Conservation (phyloP, 768 basidiomycete species). For the Pleurotus giganteus region DNA sequence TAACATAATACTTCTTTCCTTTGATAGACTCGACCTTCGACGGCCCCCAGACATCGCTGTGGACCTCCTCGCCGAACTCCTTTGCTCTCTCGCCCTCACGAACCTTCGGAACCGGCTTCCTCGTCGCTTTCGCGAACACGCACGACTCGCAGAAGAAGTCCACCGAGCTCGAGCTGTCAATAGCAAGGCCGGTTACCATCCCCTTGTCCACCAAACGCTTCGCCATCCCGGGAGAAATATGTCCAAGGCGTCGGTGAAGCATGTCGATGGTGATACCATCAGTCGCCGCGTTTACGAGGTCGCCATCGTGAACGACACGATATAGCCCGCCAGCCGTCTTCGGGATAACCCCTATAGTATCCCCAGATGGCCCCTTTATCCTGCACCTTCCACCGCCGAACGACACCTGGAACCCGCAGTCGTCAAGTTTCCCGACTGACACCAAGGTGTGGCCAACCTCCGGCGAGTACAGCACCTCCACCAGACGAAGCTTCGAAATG, state of each 20-base stretch:
- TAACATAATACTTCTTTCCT: constrained; percentile 30
- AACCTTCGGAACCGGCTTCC: constrained; percentile 30
- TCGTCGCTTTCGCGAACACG: constrained; percentile 37
- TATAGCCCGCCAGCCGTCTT: constrained; percentile 24
- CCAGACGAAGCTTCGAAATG: constrained; percentile 15
- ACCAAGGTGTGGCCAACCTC: constrained; percentile 37
- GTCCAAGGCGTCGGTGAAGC: constrained; percentile 31
- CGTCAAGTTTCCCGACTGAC: constrained; percentile 33
- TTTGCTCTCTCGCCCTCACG: constrained; percentile 23
- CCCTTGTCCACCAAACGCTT: constrained; percentile 23
- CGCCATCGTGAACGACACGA: constrained; percentile 20
- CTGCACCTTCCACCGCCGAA: constrained; percentile 28
- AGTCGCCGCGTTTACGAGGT: constrained; percentile 7
- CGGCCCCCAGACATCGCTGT: constrained; percentile 46
- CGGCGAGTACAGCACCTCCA: constrained; percentile 25
- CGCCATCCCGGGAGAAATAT: constrained; percentile 25
- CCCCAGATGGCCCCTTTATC: constrained; percentile 17
- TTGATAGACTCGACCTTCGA: constrained; percentile 24
- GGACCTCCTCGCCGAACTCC: constrained; percentile 33
- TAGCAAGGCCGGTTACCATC: constrained; percentile 26
- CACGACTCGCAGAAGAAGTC: constrained; percentile 41
- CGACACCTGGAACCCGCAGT: constrained; percentile 23
- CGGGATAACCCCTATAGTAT: constrained; percentile 18
- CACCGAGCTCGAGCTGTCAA: constrained; percentile 16
- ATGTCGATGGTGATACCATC: constrained; percentile 25